Percentiles rank a stretch among this genome's conserved stretches.
phyloP scores from a whole-genome alignment of 768 basidiomycete species.

The Mycena rosella region DNA sequence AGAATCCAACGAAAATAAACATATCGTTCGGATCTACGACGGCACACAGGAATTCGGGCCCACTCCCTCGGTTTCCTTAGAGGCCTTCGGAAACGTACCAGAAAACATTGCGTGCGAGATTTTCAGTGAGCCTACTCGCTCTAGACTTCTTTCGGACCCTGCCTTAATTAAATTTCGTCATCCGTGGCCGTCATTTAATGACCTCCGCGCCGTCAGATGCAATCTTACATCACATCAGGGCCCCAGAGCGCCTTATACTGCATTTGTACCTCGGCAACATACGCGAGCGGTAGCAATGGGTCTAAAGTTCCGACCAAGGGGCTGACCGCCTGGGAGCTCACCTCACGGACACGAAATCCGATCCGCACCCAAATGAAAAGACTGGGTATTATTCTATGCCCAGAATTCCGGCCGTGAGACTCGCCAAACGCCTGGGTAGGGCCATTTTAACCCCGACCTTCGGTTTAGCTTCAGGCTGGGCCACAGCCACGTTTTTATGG shows the following conservation, averaged over 20 bases:
- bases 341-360: constrained; percentile 12
- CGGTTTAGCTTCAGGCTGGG: constrained; percentile 28
- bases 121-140: constrained; percentile 11
- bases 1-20: constrained; percentile 7
- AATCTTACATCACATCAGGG: constrained; percentile 19
- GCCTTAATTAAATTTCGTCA: constrained; percentile 33
- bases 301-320: constrained; percentile 18
- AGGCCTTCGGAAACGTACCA: constrained; percentile 2
- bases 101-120: constrained; percentile 10
- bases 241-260: constrained; percentile 16
- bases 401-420: constrained; percentile 14
- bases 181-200: constrained; percentile 16
- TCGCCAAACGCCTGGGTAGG: constrained; percentile 28
- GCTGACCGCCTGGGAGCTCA: constrained; percentile 26
- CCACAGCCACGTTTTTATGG: constrained; percentile 32
- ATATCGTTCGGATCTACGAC: constrained; percentile 10
- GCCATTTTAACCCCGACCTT: constrained; percentile 23
- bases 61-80: background rate
- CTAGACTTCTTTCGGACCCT: constrained; percentile 32
- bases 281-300: constrained; percentile 13
- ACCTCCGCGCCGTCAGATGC: constrained; percentile 22
- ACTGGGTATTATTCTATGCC: background rate
- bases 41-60: background rate
- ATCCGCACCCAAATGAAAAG: constrained; percentile 13
- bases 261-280: constrained; percentile 8